Percentiles rank a stretch among this genome's conserved stretches.
These are phyloP conservation scores for Penicillium longicatenatum DNA, from an alignment of 495 filamentous ascomycete species.

Conservation along the genomic window DNA sequence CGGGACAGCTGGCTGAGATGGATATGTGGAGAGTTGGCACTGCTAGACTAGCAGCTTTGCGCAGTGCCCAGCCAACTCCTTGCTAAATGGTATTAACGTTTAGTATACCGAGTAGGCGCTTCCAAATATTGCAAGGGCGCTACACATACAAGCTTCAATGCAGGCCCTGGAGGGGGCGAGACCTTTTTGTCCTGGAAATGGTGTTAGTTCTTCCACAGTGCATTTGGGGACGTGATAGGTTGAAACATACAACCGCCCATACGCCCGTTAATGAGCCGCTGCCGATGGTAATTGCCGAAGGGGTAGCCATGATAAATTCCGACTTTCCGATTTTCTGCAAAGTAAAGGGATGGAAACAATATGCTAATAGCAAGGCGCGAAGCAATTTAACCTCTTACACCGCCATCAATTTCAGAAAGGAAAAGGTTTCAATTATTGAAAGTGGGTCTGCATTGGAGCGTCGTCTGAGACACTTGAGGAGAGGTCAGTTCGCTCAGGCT, in stretches of 20 bases:
- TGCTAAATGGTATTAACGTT: not conserved
- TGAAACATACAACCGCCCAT: not conserved
- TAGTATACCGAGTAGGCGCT: not conserved
- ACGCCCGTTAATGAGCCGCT: not conserved
- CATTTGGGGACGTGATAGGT: not conserved
- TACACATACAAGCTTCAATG: not conserved
- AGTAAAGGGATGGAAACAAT: not conserved
- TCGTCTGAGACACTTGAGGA: too few relatives aligned
- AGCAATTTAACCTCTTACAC: not conserved
- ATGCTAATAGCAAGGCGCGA: not conserved
- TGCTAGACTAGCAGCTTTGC: not conserved
- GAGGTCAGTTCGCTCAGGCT: too few relatives aligned
- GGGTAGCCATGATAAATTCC: not conserved
- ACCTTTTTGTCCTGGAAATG: not conserved
- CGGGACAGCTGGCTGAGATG: not conserved
- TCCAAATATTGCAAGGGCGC: not conserved
- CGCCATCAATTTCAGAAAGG: not conserved
- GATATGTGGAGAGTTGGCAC: not conserved
- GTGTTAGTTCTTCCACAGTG: not conserved
- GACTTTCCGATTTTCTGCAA: not conserved
- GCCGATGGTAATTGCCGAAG: not conserved
- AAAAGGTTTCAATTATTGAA: not conserved
- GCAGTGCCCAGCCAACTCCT: not conserved
- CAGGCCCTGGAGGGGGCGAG: not conserved
- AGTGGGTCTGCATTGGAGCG: not conserved